These are phyloP conservation scores for Lichtheimia hyalospora DNA, from an alignment of 371 early-diverging fungal genomes.

Conservation along the genomic window DNA sequence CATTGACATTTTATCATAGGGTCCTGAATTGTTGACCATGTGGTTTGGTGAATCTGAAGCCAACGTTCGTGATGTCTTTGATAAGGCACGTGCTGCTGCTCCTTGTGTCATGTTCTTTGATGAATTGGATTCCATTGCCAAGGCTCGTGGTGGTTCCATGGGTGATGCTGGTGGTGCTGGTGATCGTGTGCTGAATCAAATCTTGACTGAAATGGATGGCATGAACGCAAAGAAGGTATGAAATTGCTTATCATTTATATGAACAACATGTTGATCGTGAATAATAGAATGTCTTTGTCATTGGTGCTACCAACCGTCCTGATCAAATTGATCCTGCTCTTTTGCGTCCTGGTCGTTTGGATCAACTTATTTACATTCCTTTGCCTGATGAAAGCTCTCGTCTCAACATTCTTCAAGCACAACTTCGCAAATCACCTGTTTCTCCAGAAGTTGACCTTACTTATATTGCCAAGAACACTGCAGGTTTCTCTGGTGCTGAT, in stretches of 20 bases:
- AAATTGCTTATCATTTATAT: conserved; percentile 36
- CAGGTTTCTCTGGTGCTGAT: conserved; percentile 99
- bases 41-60: conserved; percentile 99
- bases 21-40: conserved; percentile 99
- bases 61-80: conserved; percentile 99
- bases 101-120: conserved; percentile 99
- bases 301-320: conserved; percentile 99
- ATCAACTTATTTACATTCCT: conserved; percentile 99
- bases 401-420: conserved; percentile 86
- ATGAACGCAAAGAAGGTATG: conserved; percentile 93
- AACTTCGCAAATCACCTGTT: conserved; percentile 97
- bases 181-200: conserved; percentile 99
- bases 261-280: conserved; percentile 75
- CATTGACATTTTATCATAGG: conserved; percentile 46
- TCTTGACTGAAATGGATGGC: conserved; percentile 99
- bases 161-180: conserved; percentile 97
- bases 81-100: conserved; percentile 99
- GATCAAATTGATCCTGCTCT: conserved; percentile 96
- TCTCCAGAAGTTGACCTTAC: conserved; percentile 83
- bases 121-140: conserved; percentile 99
- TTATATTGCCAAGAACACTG: conserved; percentile 88
- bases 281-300: conserved; percentile 97
- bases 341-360: conserved; percentile 99
- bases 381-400: conserved; percentile 97
- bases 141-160: conserved; percentile 86